Evolutionary conservation across 1,284 basidiomycete genomes (phyloP).

Genomic region (Papiliotrema fonsecae): DNA sequence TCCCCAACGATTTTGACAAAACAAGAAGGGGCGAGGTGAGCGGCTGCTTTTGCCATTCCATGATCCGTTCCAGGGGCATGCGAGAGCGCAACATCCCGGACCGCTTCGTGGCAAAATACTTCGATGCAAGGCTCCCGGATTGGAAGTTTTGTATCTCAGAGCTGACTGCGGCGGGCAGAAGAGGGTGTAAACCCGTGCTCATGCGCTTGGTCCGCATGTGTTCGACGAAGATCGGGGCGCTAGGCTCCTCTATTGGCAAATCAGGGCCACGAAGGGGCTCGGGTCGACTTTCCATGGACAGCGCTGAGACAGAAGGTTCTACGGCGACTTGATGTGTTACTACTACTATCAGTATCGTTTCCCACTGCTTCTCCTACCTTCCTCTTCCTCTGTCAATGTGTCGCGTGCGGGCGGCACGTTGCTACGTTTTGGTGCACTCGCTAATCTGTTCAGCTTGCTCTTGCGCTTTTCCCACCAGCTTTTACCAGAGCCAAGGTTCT

Average conservation of each 20-base stretch:
- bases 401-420: no score
- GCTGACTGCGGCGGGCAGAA: conserved; percentile 69
- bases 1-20: conserved; percentile 57
- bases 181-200: conserved; percentile 62
- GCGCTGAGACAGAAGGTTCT: no score
- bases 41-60: conserved; percentile 74
- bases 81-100: conserved; percentile 66
- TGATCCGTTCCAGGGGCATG: conserved; percentile 74
- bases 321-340: no score
- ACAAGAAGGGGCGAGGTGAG: background rate
- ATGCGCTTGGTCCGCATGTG: conserved; percentile 48
- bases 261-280: background rate
- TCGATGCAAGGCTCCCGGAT: conserved; percentile 71
- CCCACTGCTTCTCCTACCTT: no score
- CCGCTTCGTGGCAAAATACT: conserved; percentile 82
- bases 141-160: conserved; percentile 78
- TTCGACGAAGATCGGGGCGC: conserved; percentile 65
- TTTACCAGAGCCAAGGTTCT: background rate
- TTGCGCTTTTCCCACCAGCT: conserved; percentile 23
- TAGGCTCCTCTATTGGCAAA: conserved; percentile 60
- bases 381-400: no score
- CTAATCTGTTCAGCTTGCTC: conserved; percentile 7
- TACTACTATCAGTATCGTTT: no score
- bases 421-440: conserved; percentile 6
- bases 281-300: no score